Percentiles rank a stretch among this genome's conserved stretches.
Evolutionary conservation across 768 basidiomycete genomes (phyloP).

Genomic region (Xerocomellus amylosporus): DNA sequence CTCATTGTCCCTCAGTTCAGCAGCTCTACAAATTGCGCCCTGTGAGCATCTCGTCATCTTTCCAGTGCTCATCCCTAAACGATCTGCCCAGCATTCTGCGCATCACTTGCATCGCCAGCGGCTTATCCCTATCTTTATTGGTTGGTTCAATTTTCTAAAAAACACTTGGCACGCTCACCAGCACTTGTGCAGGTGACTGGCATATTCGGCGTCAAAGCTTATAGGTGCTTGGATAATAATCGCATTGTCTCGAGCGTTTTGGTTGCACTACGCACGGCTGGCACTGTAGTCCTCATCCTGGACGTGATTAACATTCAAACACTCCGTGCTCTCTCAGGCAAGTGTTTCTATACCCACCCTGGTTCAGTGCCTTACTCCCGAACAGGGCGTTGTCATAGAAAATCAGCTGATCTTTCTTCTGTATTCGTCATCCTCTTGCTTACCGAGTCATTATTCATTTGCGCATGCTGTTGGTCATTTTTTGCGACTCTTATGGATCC

Average conservation of each 20-base stretch:
- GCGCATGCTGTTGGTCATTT: slow-evolving; percentile 51
- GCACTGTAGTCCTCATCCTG: slow-evolving; percentile 40
- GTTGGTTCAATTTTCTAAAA: slow-evolving; percentile 24
- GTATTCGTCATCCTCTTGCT: slow-evolving; percentile 49
- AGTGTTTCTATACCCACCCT: neutral
- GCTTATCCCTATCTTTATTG: slow-evolving; percentile 40
- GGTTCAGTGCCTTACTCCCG: neutral
- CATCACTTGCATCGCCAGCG: slow-evolving; percentile 25
- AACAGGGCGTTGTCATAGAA: slow-evolving; percentile 49
- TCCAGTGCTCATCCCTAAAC: neutral
- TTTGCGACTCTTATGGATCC: neutral
- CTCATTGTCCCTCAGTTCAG: slow-evolving; percentile 48
- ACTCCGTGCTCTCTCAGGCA: slow-evolving; percentile 49
- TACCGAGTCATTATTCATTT: slow-evolving; percentile 55
- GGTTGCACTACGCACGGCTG: slow-evolving; percentile 41
- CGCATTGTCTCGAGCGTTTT: slow-evolving; percentile 48
- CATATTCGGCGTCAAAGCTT: slow-evolving; percentile 64
- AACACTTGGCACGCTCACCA: neutral
- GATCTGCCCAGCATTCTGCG: slow-evolving; percentile 34
- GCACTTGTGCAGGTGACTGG: slow-evolving; percentile 48
- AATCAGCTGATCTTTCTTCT: slow-evolving; percentile 31
- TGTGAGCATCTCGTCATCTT: neutral
- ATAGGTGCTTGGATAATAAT: slow-evolving; percentile 61
- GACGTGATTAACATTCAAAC: slow-evolving; percentile 41
- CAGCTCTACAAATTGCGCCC: slow-evolving; percentile 4